Conservation (phyloP, 495 filamentous ascomycete species). For the Melanomma pulvis-pyrius region DNA sequence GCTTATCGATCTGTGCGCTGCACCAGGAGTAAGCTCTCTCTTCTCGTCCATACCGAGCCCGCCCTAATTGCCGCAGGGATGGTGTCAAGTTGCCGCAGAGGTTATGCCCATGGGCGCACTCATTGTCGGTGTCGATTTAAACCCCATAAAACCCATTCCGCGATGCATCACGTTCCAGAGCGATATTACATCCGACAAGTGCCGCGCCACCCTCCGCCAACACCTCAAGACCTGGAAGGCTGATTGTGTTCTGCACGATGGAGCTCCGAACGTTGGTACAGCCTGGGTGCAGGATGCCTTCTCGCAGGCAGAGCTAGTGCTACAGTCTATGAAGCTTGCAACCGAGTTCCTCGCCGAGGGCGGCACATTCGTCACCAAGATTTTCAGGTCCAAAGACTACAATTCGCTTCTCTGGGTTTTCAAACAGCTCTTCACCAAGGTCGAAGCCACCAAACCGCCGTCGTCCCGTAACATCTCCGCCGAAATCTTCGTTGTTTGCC, state of each 20-base stretch:
- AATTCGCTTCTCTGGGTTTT: constrained; percentile 96
- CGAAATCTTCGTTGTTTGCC: constrained; percentile 97
- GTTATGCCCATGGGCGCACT: constrained; percentile 88
- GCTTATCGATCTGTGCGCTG: constrained; percentile 93
- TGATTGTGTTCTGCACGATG: constrained; percentile 96
- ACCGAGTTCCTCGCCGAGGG: constrained; percentile 90
- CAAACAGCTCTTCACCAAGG: constrained; percentile 91
- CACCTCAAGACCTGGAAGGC: constrained; percentile 98
- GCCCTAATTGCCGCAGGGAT: constrained; percentile 50
- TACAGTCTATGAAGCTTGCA: constrained; percentile 89
- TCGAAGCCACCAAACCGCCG: constrained; percentile 96
- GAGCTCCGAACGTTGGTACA: constrained; percentile 95
- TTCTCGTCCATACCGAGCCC: neutral
- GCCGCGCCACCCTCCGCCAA: constrained; percentile 82
- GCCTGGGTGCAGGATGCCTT: constrained; percentile 99
- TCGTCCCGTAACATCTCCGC: constrained; percentile 94
- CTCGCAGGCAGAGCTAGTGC: constrained; percentile 91
- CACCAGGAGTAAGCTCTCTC: constrained; percentile 73
- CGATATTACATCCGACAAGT: constrained; percentile 98
- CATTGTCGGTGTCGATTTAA: constrained; percentile 92
- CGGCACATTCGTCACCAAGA: constrained; percentile 95
- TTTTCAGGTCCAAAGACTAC: constrained; percentile 98
- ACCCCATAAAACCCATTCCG: constrained; percentile 94
- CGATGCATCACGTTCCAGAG: constrained; percentile 92
- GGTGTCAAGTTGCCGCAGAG: constrained; percentile 98